Conservation (phyloP, 495 filamentous ascomycete species). For the Aspergillus baeticus region DNA sequence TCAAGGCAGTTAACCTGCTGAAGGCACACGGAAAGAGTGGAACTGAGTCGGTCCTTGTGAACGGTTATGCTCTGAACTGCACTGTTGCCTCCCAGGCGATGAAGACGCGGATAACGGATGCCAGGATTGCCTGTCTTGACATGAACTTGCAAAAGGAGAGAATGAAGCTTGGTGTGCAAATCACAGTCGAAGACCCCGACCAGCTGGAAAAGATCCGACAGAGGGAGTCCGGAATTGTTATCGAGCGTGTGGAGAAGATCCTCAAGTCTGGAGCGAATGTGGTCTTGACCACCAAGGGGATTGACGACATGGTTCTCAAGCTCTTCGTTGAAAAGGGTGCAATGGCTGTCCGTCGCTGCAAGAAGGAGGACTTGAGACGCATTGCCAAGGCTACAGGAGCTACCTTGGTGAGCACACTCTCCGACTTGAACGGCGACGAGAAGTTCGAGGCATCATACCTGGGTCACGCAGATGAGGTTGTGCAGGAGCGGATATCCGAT, state of each 20-base stretch:
- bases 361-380: slow-evolving; percentile 96
- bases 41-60: slow-evolving; percentile 85
- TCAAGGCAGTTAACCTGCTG: slow-evolving; percentile 97
- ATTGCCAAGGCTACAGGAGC: slow-evolving; percentile 97
- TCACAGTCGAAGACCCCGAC: slow-evolving; percentile 94
- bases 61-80: slow-evolving; percentile 97
- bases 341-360: slow-evolving; percentile 94
- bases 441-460: slow-evolving; percentile 88
- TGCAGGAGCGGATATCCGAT: slow-evolving; percentile 95
- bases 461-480: slow-evolving; percentile 90
- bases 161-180: slow-evolving; percentile 98
- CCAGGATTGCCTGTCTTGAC: slow-evolving; percentile 95
- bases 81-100: slow-evolving; percentile 98
- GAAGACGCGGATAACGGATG: slow-evolving; percentile 88
- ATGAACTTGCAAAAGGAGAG: slow-evolving; percentile 98
- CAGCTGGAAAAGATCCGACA: slow-evolving; percentile 96
- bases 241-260: slow-evolving; percentile 95
- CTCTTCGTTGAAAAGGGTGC: slow-evolving; percentile 91
- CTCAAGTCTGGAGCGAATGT: slow-evolving; percentile 97
- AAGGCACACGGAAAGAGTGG: slow-evolving; percentile 96
- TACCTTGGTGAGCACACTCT: slow-evolving; percentile 85
- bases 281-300: slow-evolving; percentile 94
- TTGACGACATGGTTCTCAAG: slow-evolving; percentile 95
- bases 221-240: slow-evolving; percentile 86
- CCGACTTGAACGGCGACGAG: slow-evolving; percentile 97